Conservation (phyloP, 1,139 yeast genomes). For the Yamadazyma triangularis region DNA sequence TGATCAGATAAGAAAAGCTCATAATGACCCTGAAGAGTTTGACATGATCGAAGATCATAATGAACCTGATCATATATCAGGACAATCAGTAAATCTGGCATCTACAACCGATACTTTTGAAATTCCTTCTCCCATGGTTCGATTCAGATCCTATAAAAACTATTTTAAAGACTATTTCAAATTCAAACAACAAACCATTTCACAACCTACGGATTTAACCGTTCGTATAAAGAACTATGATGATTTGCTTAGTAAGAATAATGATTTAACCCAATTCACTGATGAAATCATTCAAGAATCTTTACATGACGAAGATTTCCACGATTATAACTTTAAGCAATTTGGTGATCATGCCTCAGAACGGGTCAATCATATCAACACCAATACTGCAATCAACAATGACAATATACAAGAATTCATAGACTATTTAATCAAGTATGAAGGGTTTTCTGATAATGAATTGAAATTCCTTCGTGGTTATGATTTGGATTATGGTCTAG, state of each 20-base stretch:
- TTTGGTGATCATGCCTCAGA: conserved; percentile 2
- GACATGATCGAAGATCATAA: too few relatives aligned
- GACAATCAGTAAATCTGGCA: too few relatives aligned
- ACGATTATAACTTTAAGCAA: conserved; percentile 9
- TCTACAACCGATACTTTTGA: background rate
- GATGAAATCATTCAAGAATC: conserved; percentile 10
- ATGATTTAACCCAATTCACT: conserved; percentile 8
- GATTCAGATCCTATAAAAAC: conserved; percentile 16
- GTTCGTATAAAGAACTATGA: conserved; percentile 12
- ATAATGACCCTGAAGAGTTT: background rate
- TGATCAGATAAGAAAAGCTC: conserved; percentile 5
- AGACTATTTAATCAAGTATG: conserved; percentile 21
- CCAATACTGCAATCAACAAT: background rate
- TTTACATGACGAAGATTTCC: conserved; percentile 8
- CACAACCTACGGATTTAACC: conserved; percentile 3
- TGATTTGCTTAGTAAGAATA: conserved; percentile 5
- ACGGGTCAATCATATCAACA: background rate
- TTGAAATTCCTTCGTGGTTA: conserved; percentile 21
- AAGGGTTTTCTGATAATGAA: conserved; percentile 26
- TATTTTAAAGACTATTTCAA: conserved; percentile 19
- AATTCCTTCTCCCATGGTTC: conserved; percentile 4
- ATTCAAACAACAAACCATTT: conserved; percentile 13
- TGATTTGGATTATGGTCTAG: conserved; percentile 32
- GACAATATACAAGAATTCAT: conserved; percentile 25
- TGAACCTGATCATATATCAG: background rate